Base-by-base conservation (phyloP, 2,329 filamentous ascomycete genomes). In the Alternaria atra region DNA sequence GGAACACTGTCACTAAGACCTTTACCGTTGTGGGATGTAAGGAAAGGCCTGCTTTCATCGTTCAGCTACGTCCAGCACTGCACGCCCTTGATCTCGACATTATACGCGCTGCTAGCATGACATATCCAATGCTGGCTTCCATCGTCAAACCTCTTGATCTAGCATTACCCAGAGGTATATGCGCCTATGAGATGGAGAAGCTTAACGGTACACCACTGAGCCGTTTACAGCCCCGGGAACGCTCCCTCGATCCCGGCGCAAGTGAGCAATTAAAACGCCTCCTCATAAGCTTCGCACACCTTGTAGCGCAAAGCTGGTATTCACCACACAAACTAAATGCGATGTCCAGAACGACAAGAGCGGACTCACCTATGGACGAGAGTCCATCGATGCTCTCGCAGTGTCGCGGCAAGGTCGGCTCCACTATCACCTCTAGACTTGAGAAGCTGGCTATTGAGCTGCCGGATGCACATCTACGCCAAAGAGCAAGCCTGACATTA, bases 331-430 rank as follows among this genome's bases (percentile, higher is more conserved):
- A 27, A 25, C 3, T 29, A 8, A 12, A 2, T 1, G 5, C 30
- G 7, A 34, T 30, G 8, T 37, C 60, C 8, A 64, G 67, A 40
- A 29, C 44, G 5, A 42, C 25, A 3, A 60, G 63, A 35, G 66
- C 68, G 1, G 67, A 75, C 40, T 71, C 68, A 0, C 71, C 72
- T 20, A 65, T 69, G 35, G 43, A 56, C 5, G 56, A 67, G 2
- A 39, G 8, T 2, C 23, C 50, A 5, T 17, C 34, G 4, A 63
- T 68, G 15, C 51, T 73, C 9, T 63, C 65, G 1, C 53, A 63
- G 25, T 76, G 72, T 46, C 65, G 59, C 15, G 74, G 74, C 27
- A 73, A 69, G 53, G 75, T 78, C 5, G 76, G 75, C 44, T 64
- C 69, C 2, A 63, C 60, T 7, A 68, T 78, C 23, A 20, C 68